Conservation (phyloP, 331 rosid genomes). For the Pyracantha coccinea region DNA sequence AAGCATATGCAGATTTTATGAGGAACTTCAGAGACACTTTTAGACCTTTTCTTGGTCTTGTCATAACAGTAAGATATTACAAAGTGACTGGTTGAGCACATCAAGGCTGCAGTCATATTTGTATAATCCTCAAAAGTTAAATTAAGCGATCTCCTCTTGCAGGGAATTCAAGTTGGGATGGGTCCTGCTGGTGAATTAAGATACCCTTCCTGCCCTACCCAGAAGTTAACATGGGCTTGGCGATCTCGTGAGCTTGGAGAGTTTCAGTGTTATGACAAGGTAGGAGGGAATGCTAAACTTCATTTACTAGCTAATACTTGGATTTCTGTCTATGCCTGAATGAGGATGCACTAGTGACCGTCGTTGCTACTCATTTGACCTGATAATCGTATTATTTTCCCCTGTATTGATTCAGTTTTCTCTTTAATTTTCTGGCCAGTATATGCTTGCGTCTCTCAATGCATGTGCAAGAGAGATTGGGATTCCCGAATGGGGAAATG, state of each 20-base stretch:
- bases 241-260: conserved; percentile 59
- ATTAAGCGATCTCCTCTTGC: conserved; percentile 19
- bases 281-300: conserved; percentile 17
- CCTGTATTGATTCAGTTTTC: conserved; percentile 6
- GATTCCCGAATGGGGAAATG: conserved; percentile 69
- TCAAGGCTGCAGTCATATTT: conserved; percentile 2
- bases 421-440: conserved; percentile 33
- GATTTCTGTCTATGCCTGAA: neutral
- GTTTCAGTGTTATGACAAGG: conserved; percentile 93
- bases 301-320: conserved; percentile 10
- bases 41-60: conserved; percentile 45
- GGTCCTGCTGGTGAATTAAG: conserved; percentile 92
- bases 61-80: conserved; percentile 57
- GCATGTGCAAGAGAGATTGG: conserved; percentile 71
- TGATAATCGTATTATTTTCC: neutral
- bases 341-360: neutral
- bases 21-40: conserved; percentile 69
- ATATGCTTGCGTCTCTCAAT: conserved; percentile 78
- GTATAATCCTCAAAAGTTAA: conserved; percentile 4
- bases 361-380: neutral
- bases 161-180: conserved; percentile 92
- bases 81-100: neutral
- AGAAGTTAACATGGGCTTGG: conserved; percentile 41
- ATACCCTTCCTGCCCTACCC: conserved; percentile 63
- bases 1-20: conserved; percentile 81